A percentile compares a stretch with the other conserved stretches of the same genome.
Conservation (phyloP, 495 filamentous ascomycete genomes). For the Jackrogersella multiformis region DNA sequence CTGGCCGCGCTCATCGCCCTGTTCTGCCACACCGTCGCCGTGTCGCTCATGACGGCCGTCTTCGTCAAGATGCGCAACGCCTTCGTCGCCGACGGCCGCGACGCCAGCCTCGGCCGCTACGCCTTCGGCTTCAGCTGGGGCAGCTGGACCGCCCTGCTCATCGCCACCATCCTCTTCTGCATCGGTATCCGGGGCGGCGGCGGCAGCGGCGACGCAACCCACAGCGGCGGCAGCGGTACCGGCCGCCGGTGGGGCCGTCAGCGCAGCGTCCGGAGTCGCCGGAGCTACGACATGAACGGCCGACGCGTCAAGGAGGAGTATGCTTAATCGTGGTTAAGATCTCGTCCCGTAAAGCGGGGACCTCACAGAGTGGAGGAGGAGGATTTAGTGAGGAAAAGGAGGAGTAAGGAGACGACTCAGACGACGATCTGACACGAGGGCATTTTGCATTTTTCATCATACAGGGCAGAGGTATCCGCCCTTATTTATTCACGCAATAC, state of each 20-base stretch:
- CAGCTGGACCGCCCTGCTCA: slow-evolving; percentile 71
- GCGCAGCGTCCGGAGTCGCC: slow-evolving; percentile 49
- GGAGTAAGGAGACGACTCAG: too few species aligned
- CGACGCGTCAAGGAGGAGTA: slow-evolving; percentile 73
- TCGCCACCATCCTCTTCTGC: slow-evolving; percentile 79
- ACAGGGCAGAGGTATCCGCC: too few species aligned
- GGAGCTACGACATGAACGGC: slow-evolving; percentile 56
- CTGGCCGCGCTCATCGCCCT: slow-evolving; percentile 50
- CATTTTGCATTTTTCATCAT: too few species aligned
- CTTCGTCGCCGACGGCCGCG: slow-evolving; percentile 67
- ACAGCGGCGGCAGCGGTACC: background rate
- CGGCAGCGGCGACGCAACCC: too few species aligned
- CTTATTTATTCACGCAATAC: too few species aligned
- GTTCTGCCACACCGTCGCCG: slow-evolving; percentile 58
- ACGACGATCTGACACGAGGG: background rate
- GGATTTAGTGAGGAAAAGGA: too few species aligned
- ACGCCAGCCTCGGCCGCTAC: slow-evolving; percentile 71
- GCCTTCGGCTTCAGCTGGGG: slow-evolving; percentile 91
- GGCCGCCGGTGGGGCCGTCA: slow-evolving; percentile 48
- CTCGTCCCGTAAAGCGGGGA: too few species aligned
- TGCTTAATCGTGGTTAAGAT: slow-evolving; percentile 52
- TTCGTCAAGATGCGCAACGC: slow-evolving; percentile 79
- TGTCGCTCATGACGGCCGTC: slow-evolving; percentile 63
- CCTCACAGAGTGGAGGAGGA: too few species aligned
- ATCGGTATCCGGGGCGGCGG: slow-evolving; percentile 50